These are phyloP conservation scores for Hymenoscyphus infarciens DNA, from an alignment of 2,329 filamentous ascomycete genomes.

Conservation along the genomic window DNA sequence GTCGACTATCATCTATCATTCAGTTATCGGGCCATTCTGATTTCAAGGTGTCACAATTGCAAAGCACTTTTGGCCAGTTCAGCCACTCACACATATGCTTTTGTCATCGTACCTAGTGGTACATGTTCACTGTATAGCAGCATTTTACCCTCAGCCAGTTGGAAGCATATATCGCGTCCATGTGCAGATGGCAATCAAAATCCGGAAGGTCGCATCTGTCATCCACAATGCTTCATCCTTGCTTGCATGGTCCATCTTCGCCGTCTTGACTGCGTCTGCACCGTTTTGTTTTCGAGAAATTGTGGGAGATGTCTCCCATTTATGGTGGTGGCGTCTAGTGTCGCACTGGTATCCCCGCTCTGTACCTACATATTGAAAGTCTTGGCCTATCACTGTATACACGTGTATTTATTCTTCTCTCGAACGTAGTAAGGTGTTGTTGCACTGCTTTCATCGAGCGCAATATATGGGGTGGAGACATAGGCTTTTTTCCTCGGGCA, in stretches of 20 bases:
- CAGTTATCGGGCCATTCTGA: neutral
- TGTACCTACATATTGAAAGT: neutral
- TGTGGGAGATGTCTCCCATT: neutral
- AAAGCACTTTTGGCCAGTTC: neutral
- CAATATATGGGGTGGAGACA: neutral
- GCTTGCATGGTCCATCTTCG: neutral
- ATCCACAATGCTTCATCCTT: neutral
- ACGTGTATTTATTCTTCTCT: constrained; percentile 11
- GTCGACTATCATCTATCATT: no score
- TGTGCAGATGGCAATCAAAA: neutral
- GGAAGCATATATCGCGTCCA: neutral
- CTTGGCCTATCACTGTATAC: constrained; percentile 14
- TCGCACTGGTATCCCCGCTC: neutral
- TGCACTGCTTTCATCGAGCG: neutral
- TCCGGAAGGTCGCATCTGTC: neutral
- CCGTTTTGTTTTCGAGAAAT: neutral
- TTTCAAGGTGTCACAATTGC: neutral
- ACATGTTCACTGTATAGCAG: neutral
- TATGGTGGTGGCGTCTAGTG: neutral
- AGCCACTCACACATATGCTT: neutral
- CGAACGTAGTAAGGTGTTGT: neutral
- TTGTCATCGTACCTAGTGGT: neutral
- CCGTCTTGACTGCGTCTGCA: neutral
- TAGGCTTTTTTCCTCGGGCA: no score
- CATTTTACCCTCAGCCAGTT: neutral